Conservation (phyloP, 768 basidiomycete genomes). For the Boletus bicolor region DNA sequence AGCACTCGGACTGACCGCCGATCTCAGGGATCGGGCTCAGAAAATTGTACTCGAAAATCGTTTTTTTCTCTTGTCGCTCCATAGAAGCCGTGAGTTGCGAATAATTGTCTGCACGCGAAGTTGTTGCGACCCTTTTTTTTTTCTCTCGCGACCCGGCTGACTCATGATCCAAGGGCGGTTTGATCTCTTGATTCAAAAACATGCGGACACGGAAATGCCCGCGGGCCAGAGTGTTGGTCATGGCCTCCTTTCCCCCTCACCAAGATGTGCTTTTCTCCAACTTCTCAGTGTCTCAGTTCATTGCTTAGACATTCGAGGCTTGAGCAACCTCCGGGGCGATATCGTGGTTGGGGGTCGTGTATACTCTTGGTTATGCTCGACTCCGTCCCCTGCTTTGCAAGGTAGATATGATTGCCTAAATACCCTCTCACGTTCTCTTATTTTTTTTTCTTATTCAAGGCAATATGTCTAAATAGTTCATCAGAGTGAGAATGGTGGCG, state of each 20-base stretch:
- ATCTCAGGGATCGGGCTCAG: constrained; percentile 14
- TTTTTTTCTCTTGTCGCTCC: neutral
- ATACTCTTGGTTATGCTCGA: no score
- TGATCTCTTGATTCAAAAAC: constrained; percentile 9
- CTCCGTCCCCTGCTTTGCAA: neutral
- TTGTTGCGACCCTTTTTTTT: constrained; percentile 1
- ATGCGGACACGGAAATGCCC: constrained; percentile 17
- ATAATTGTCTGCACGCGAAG: constrained; percentile 5
- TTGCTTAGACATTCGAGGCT: neutral
- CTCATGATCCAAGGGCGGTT: constrained; percentile 8
- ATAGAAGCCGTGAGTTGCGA: constrained; percentile 1
- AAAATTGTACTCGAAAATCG: constrained; percentile 2
- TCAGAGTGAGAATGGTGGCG: neutral
- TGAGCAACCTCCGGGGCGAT: neutral
- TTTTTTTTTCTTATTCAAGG: neutral
- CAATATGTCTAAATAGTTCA: neutral
- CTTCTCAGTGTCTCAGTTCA: neutral
- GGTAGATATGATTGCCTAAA: neutral
- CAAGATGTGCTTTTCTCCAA: neutral
- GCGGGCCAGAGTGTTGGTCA: neutral
- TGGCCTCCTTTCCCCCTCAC: constrained; percentile 1
- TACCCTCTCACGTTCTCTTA: neutral
- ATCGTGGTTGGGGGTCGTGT: neutral
- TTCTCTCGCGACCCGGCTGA: constrained; percentile 6
- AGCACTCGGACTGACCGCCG: constrained; percentile 1